Evolutionary conservation across 2,329 filamentous ascomycete genomes (phyloP).

Genomic region (Xylariaceae sp.): DNA sequence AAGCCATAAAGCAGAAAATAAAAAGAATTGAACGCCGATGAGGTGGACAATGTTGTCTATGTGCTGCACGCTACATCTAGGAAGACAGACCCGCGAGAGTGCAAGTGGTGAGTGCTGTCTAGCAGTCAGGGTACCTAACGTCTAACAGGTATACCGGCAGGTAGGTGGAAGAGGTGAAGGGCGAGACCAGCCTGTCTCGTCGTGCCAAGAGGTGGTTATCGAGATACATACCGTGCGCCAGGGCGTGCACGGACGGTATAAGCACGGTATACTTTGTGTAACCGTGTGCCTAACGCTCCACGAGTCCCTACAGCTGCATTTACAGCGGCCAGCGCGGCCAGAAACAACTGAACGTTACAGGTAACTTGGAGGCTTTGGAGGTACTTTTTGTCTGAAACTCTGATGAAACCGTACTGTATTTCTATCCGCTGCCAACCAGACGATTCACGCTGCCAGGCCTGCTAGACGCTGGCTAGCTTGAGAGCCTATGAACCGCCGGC

Average conservation of each 20-base stretch:
- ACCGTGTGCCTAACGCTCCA: neutral
- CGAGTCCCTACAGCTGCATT: neutral
- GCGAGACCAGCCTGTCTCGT: neutral
- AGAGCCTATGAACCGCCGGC: neutral
- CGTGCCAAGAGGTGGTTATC: neutral
- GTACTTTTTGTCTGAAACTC: neutral
- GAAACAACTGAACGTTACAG: neutral
- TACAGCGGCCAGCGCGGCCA: neutral
- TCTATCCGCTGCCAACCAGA: neutral
- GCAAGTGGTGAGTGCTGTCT: neutral
- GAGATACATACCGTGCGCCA: neutral
- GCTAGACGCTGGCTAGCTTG: neutral
- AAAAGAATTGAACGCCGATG: neutral
- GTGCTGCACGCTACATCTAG: constrained; percentile 9
- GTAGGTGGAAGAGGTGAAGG: neutral
- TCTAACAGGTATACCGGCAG: neutral
- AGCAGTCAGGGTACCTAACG: neutral
- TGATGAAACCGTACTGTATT: neutral
- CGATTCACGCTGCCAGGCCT: neutral
- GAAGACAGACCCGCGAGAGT: neutral
- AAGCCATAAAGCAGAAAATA: neutral
- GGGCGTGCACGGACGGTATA: neutral
- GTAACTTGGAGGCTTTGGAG: neutral
- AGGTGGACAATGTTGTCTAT: neutral
- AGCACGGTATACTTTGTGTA: neutral